A percentile compares a stretch with the other conserved stretches of the same genome.
Evolutionary conservation across 495 filamentous ascomycete species (phyloP).

Genomic region (Xylaria acuta): DNA sequence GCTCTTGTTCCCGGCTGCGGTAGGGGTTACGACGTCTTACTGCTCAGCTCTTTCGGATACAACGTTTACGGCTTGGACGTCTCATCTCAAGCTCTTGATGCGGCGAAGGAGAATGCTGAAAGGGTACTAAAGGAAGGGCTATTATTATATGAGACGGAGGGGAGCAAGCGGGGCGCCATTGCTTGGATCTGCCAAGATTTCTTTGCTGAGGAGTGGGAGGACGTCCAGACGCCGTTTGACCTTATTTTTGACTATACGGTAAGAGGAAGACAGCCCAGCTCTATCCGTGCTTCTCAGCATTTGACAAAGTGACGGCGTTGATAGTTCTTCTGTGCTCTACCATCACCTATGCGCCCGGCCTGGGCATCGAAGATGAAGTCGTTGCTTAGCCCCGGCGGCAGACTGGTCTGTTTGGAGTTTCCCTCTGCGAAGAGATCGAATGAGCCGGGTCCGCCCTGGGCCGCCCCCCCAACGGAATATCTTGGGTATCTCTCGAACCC

Average conservation of each 20-base stretch:
- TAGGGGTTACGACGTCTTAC: constrained; percentile 73
- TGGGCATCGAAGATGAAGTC: constrained; percentile 73
- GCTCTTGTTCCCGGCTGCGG: constrained; percentile 78
- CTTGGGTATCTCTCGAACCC: constrained; percentile 69
- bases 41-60: constrained; percentile 74
- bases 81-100: constrained; percentile 61
- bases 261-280: constrained; percentile 33
- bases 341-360: constrained; percentile 64
- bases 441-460: constrained; percentile 73
- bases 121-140: constrained; percentile 33
- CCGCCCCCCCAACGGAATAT: constrained; percentile 67
- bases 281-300: neutral
- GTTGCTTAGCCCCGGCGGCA: constrained; percentile 65
- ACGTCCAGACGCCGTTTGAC: constrained; percentile 66
- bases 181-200: constrained; percentile 74
- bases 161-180: constrained; percentile 60
- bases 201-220: constrained; percentile 69
- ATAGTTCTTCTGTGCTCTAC: constrained; percentile 80
- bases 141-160: constrained; percentile 57
- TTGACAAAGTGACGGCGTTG: constrained; percentile 10
- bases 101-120: constrained; percentile 57
- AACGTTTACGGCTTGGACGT: constrained; percentile 77
- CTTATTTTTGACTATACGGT: constrained; percentile 87
- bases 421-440: constrained; percentile 71
- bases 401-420: constrained; percentile 81